Evolutionary conservation across 495 filamentous ascomycete genomes (phyloP), one percentile per base, ranked within the genome.

Genomic region (Lichenothelia convexa): DNA sequence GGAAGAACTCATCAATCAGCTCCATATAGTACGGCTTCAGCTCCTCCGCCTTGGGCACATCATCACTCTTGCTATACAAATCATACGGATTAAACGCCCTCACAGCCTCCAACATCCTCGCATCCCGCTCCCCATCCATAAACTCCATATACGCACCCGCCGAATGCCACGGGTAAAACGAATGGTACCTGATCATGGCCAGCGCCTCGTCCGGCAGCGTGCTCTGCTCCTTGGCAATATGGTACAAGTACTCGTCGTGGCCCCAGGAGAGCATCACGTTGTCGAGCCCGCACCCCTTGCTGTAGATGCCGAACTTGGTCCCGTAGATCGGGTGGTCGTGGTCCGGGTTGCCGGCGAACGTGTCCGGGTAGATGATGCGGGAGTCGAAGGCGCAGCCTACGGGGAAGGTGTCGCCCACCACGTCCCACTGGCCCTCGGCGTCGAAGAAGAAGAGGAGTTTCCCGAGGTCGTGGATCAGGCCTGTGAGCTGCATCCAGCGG

Each of bases 181-280:
- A 77, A 50, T 93, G 84, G 50, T 84, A 91, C 35, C 84, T 63
- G 44, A 91, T 82, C 79, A 93, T 87, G 22, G 83, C 84, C 12
- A 93, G 66, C 3, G 78, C 80, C 63, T 87, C 81, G 19, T 61
- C 59, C 0, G 84, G 84, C 7, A 93, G 57, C 6, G 64, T 76
- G 2, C 68, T 75, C 61, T 89, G 81, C 34, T 79, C 73, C 58
- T 77, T 80, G 45, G 74, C 65, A 29, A 93, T 72, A 44, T 82
- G 75, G 56, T 89, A 91, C 29, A 93, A 64, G 48, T 86, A 93
- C 58, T 93, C 84, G 45, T 93, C 82, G 45, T 93, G 84, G 18
- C 84, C 83, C 83, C 83, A 91, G 36, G 75, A 81, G 39, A 93
- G 66, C 72, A 93, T 83, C 33, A 93, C 60, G 42, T 80, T 81